A percentile compares a stretch with the other conserved stretches of the same genome.
Evolutionary conservation across 805 yeast species (phyloP).

Genomic region (Wickerhamomyces mucosus): DNA sequence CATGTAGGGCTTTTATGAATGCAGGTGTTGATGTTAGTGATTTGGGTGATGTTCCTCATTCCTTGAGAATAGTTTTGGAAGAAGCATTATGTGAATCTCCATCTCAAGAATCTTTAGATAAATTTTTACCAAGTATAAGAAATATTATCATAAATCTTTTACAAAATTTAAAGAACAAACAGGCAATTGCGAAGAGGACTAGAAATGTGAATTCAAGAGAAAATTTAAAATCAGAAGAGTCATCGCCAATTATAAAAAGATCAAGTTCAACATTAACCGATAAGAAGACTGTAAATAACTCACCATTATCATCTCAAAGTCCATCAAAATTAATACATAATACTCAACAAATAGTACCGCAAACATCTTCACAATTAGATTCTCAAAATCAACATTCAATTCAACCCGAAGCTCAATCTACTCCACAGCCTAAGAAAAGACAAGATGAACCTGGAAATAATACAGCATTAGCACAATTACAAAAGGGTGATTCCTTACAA

Average conservation of each 20-base stretch:
- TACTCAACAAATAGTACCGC: not conserved
- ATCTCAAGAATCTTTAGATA: conserved; percentile 71
- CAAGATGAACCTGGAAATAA: too few relatives aligned
- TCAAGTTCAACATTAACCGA: not conserved
- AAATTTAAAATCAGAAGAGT: conserved; percentile 6
- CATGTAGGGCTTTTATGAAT: conserved; percentile 67
- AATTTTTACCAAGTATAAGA: conserved; percentile 74
- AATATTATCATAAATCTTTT: conserved; percentile 76
- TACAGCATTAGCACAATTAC: conserved; percentile 70
- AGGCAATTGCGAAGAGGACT: conserved; percentile 39
- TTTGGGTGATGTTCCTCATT: conserved; percentile 84
- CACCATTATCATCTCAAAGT: too few relatives aligned
- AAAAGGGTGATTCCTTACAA: conserved; percentile 73
- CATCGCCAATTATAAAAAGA: not conserved
- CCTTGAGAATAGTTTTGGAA: conserved; percentile 71
- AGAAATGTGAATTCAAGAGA: conserved; percentile 20
- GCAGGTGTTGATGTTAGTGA: conserved; percentile 78
- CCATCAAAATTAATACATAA: not conserved
- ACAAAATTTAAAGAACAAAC: conserved; percentile 74
- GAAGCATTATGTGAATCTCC: conserved; percentile 80
- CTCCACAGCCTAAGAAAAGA: too few relatives aligned
- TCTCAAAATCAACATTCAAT: not conserved
- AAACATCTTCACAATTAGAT: not conserved
- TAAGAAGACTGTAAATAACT: not conserved
- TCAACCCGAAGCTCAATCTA: conserved; percentile 2